Evolutionary conservation across 1,284 basidiomycete genomes (phyloP), one percentile per base, ranked within the genome.

Genomic region (Earliella scabrosa): DNA sequence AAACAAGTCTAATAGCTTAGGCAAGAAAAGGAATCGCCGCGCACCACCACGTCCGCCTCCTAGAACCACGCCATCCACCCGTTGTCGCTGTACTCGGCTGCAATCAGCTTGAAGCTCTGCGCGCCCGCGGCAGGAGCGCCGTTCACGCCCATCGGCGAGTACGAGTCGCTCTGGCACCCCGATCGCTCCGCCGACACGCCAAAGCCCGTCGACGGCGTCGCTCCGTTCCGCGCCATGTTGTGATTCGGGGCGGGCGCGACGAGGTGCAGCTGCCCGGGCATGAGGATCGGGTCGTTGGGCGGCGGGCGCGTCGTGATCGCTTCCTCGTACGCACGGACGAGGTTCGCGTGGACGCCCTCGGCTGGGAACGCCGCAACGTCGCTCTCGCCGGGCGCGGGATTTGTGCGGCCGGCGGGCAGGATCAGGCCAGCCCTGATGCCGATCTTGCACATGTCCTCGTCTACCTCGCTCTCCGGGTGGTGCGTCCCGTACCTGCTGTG

Each of bases 31-130:
- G n/a, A n/a, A n/a, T n/a, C n/a, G n/a, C n/a, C n/a, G n/a, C n/a
- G n/a, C n/a, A n/a, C n/a, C n/a, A n/a, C n/a, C n/a, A n/a, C n/a
- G n/a, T n/a, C 21, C 2, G 32, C n/a, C 14, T 21, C 26, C 50
- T 59, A 71, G 49, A 68, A 64, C 68, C 69, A 71, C 52, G 63
- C 67, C 70, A 71, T 70, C 68, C 69, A 71, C 40, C 60, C 58
- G 52, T 64, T 67, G 35, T 70, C 70, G 46, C 60, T 61, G 48
- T 68, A 69, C 47, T 68, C 68, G 26, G 63, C 45, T 32, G 63
- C 64, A 23, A 68, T 53, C 54, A 58, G 59, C 52, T 61, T 60
- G 34, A 63, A 48, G 50, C 56, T 59, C 48, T 58, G 57, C 47
- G 45, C 31, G 31, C 31, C 45, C 23, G 49, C 41, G 18, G 53